Conservation (phyloP, 805 yeast species). For the Saccharomycopsis selenospora region DNA sequence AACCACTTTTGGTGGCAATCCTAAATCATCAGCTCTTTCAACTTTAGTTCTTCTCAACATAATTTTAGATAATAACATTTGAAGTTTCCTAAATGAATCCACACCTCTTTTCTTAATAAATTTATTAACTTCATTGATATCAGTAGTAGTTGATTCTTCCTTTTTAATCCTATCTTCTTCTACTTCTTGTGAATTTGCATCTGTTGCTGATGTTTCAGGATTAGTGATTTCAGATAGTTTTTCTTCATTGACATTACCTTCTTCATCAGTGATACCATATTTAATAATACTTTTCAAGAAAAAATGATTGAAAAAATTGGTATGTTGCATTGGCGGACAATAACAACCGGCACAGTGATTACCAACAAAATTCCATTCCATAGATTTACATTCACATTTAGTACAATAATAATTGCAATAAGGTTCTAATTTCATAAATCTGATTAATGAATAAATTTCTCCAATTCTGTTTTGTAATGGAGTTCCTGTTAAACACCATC, state of each 20-base stretch:
- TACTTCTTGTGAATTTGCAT: not conserved
- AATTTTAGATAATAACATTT: slow-evolving; percentile 63
- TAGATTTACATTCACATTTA: slow-evolving; percentile 78
- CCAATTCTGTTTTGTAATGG: slow-evolving; percentile 96
- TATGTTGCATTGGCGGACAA: slow-evolving; percentile 91
- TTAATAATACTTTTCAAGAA: slow-evolving; percentile 91
- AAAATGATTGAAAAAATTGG: slow-evolving; percentile 92
- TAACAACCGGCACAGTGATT: slow-evolving; percentile 82
- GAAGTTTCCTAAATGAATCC: slow-evolving; percentile 69
- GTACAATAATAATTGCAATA: slow-evolving; percentile 88
- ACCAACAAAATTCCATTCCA: slow-evolving; percentile 79
- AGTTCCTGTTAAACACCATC: slow-evolving; percentile 94
- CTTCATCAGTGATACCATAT: slow-evolving; percentile 68
- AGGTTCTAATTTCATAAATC: slow-evolving; percentile 79
- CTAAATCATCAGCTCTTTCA: slow-evolving; percentile 95
- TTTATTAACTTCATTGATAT: not conserved
- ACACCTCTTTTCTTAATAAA: slow-evolving; percentile 37
- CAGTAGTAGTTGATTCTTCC: not conserved
- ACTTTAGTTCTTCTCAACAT: slow-evolving; percentile 94
- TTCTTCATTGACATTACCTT: slow-evolving; percentile 17
- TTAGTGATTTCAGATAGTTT: slow-evolving; percentile 1
- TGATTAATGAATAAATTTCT: slow-evolving; percentile 84
- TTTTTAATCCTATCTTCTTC: not conserved
- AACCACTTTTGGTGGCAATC: slow-evolving; percentile 92
- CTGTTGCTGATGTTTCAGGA: not conserved